A percentile compares a stretch with the other conserved stretches of the same genome.
phyloP scores from a whole-genome alignment of 495 filamentous ascomycete genomes.

The Pseudomonodictys pantanalensis region DNA sequence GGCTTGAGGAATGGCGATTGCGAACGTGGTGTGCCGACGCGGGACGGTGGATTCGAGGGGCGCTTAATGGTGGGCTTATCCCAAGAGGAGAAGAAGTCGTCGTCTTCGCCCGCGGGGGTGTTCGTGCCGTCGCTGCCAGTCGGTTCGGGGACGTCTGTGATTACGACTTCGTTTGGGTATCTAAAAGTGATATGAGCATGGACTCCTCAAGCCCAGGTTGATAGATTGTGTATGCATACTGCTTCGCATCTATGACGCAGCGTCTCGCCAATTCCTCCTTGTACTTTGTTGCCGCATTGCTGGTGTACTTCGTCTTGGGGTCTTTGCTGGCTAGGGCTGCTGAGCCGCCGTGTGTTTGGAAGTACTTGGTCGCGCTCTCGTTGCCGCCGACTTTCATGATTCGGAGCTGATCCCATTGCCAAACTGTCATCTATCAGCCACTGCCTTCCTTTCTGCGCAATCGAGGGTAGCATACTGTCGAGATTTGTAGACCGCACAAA shows the following conservation, averaged over 20 bases:
- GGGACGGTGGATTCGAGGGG: constrained; percentile 88
- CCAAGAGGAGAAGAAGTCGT: constrained; percentile 99
- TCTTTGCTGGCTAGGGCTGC: constrained; percentile 95
- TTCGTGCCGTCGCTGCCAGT: constrained; percentile 58
- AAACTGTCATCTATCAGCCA: constrained; percentile 59
- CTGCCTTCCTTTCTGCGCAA: constrained; percentile 19
- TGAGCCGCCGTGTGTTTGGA: constrained; percentile 90
- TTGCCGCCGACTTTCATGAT: constrained; percentile 99
- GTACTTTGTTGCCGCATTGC: constrained; percentile 84
- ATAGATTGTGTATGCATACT: too few relatives aligned
- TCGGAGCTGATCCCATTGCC: constrained; percentile 98
- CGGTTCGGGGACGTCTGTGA: constrained; percentile 68
- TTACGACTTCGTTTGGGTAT: constrained; percentile 80
- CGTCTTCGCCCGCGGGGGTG: constrained; percentile 77
- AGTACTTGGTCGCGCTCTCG: constrained; percentile 96
- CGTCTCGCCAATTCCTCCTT: constrained; percentile 90
- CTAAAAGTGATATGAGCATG: too few relatives aligned
- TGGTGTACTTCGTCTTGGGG: constrained; percentile 93
- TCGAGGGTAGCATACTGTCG: constrained; percentile 70
- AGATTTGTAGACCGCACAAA: constrained; percentile 98
- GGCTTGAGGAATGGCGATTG: constrained; percentile 87
- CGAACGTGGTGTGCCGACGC: constrained; percentile 80
- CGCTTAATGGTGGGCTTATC: constrained; percentile 97
- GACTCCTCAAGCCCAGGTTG: too few relatives aligned
- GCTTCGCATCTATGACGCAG: constrained; percentile 72